Evolutionary conservation across 2,329 filamentous ascomycete genomes (phyloP), one percentile per base, ranked within the genome.

Genomic region (Helotiales sp.): DNA sequence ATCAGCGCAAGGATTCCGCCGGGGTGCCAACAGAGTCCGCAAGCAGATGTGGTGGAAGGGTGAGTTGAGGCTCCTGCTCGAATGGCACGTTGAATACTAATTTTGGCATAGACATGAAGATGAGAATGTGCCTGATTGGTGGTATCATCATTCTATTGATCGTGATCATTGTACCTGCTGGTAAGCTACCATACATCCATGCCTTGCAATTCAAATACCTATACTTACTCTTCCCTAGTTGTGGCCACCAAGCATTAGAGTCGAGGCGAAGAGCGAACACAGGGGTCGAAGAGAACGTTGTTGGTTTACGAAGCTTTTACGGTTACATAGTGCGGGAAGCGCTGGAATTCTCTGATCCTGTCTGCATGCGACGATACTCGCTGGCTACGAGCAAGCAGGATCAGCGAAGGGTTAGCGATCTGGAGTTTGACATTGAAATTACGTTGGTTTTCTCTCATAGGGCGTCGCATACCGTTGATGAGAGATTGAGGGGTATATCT

Each of bases 41-140:
- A 93, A 93, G 82, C 88, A 96, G 77, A 98, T 98, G 93, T 98
- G 93, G 93, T 98, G 93, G 93, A 98, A 98, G 47, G 65, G 63
- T 58, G 58, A 51, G 48, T 24, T 2, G 22, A 24, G 38, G 25
- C 7, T 24, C 22, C 44, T 7, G 36, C 44, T 24, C 10, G 44
- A 29, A 25, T 36, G 2, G n/a, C 51, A 3, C 33, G 8, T n/a
- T n/a, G 27, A 10, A 13, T 55, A 34, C 58, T 64, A 57, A 66
- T 52, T 24, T 19, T 5, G 17, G 49, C 19, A 47, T 30, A 84
- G 93, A 98, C 73, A 96, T 97, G 91, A 98, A 98, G 86, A 99
- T 99, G 95, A 88, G 95, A 76, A 95, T 97, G 82, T 98, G 93
- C 79, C 81, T 99, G 69, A 89, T 96, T 72, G 82, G 87, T 59